These are phyloP conservation scores for Canavalia gladiata DNA, from an alignment of 306 rosid species.

Conservation along the genomic window DNA sequence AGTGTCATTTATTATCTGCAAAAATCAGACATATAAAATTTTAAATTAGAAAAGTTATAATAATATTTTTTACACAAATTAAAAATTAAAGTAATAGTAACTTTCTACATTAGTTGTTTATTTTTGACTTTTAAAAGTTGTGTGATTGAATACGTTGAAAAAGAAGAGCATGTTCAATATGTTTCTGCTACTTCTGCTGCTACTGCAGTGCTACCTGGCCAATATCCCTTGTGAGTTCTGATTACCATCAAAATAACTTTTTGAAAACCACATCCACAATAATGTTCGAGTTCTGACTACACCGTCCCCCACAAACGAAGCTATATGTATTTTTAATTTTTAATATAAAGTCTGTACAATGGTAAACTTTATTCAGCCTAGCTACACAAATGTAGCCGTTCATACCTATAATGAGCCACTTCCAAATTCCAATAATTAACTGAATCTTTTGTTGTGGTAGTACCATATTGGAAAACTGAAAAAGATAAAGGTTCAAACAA, in stretches of 20 bases:
- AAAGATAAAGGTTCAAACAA: neutral
- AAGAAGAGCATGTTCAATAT: slow-evolving; percentile 29
- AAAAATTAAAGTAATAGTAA: neutral
- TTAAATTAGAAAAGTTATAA: neutral
- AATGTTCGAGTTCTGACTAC: slow-evolving; percentile 28
- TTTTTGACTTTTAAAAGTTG: slow-evolving; percentile 33
- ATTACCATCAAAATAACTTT: slow-evolving; percentile 25
- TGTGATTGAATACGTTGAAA: neutral
- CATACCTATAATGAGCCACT: slow-evolving; percentile 19
- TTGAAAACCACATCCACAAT: slow-evolving; percentile 14
- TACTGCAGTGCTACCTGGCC: neutral
- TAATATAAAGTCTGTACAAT: slow-evolving; percentile 12
- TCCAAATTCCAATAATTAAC: slow-evolving; percentile 31
- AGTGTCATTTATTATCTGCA: neutral
- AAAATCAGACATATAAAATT: slow-evolving; percentile 11
- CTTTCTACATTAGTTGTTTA: neutral
- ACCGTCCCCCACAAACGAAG: slow-evolving; percentile 40
- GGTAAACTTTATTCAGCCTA: slow-evolving; percentile 33
- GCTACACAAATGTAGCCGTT: slow-evolving; percentile 23
- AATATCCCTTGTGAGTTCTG: slow-evolving; percentile 34
- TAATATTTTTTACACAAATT: neutral
- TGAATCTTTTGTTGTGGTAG: slow-evolving; percentile 15
- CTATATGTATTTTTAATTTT: slow-evolving; percentile 11
- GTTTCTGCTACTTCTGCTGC: slow-evolving; percentile 5
- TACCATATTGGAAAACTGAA: neutral